A percentile compares a stretch with the other conserved stretches of the same genome.
These are phyloP conservation scores for Urochloa ruziziensis DNA, from an alignment of 176 grass and related monocot genomes.

Conservation along the genomic window DNA sequence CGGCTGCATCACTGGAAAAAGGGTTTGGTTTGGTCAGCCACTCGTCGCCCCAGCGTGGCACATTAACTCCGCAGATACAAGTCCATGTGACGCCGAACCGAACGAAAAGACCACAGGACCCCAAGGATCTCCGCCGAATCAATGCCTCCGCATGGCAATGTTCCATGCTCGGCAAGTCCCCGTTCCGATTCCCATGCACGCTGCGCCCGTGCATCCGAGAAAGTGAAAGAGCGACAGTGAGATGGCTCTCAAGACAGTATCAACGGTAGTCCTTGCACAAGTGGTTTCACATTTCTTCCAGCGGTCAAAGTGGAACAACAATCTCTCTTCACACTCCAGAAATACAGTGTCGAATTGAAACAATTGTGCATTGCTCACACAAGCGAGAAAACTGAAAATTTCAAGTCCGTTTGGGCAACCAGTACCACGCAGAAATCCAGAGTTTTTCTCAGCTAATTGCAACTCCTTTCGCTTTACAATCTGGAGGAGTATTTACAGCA, in stretches of 20 bases:
- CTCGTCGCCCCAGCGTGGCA: slow-evolving; percentile 41
- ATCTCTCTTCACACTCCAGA: background rate
- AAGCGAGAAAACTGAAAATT: too few species aligned
- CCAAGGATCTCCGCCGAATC: background rate
- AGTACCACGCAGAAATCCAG: background rate
- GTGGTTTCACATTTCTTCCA: background rate
- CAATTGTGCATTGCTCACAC: background rate
- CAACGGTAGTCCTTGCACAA: background rate
- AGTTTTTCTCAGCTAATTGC: background rate
- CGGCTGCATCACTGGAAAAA: slow-evolving; percentile 3
- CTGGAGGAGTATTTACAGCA: slow-evolving; percentile 45
- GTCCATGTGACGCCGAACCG: slow-evolving; percentile 40
- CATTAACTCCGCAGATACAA: slow-evolving; percentile 37
- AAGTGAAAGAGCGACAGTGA: background rate
- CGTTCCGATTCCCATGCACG: background rate
- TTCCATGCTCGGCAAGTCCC: background rate
- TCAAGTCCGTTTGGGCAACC: too few species aligned
- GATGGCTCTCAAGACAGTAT: background rate
- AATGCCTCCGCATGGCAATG: slow-evolving; percentile 12
- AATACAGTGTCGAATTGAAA: background rate
- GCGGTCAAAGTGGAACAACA: background rate
- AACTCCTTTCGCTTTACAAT: slow-evolving; percentile 14
- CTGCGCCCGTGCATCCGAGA: background rate
- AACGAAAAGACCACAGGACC: background rate
- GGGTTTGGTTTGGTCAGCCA: slow-evolving; percentile 27